Percentiles rank a stretch among this genome's conserved stretches.
Evolutionary conservation across 1,284 basidiomycete genomes (phyloP).

Genomic region (Uromyces viciae-fabae): DNA sequence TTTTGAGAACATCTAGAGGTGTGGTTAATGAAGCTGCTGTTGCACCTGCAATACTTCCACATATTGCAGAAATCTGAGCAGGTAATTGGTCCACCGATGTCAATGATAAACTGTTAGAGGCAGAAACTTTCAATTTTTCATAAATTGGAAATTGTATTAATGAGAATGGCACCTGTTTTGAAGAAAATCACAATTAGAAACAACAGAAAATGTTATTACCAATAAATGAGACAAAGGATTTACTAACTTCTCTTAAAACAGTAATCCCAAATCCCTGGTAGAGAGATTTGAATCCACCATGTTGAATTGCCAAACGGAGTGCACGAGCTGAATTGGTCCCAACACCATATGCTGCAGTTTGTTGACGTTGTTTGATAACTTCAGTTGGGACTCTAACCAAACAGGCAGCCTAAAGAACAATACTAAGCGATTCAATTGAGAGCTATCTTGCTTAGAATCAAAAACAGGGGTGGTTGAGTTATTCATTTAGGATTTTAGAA

Average conservation of each 20-base stretch:
- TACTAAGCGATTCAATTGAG: neutral
- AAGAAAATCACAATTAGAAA: conserved; percentile 13
- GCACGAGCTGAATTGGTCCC: conserved; percentile 59
- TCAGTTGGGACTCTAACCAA: conserved; percentile 90
- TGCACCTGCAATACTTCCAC: conserved; percentile 86
- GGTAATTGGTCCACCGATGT: conserved; percentile 61
- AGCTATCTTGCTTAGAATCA: neutral
- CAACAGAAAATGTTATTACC: neutral
- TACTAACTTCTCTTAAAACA: conserved; percentile 68
- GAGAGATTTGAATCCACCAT: conserved; percentile 67
- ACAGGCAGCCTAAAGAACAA: conserved; percentile 69
- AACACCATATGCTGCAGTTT: conserved; percentile 68
- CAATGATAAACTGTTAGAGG: conserved; percentile 59
- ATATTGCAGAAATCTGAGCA: conserved; percentile 73
- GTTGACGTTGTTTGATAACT: conserved; percentile 80
- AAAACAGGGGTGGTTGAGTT: too few relatives aligned
- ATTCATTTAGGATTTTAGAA: too few relatives aligned
- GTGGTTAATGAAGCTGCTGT: conserved; percentile 86
- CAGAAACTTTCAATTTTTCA: conserved; percentile 70
- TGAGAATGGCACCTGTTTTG: conserved; percentile 83
- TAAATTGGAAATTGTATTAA: conserved; percentile 96
- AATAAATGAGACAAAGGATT: neutral
- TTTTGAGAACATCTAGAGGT: conserved; percentile 94
- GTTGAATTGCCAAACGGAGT: conserved; percentile 59
- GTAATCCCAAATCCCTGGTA: conserved; percentile 76